Conservation (phyloP, 805 yeast species). For the Wickerhamiella galacta region DNA sequence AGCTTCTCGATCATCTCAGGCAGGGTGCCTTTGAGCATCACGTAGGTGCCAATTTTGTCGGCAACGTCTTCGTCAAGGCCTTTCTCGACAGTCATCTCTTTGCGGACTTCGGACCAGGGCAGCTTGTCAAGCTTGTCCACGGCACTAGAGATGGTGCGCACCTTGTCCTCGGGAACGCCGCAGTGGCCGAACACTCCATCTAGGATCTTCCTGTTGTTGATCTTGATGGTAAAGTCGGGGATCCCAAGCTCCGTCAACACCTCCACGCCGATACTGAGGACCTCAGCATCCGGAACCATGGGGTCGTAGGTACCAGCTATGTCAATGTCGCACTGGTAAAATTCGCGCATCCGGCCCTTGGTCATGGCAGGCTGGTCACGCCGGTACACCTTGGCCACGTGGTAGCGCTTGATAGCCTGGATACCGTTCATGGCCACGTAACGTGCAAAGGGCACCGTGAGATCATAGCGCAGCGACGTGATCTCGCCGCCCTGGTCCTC, state of each 20-base stretch:
- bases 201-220: conserved; percentile 87
- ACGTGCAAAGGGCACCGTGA: conserved; percentile 97
- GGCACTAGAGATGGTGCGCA: conserved; percentile 82
- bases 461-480: conserved; percentile 85
- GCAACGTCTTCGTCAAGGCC: conserved; percentile 84
- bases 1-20: conserved; percentile 34
- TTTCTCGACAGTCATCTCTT: conserved; percentile 85
- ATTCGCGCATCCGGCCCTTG: conserved; percentile 98
- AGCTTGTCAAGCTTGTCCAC: conserved; percentile 91
- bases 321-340: conserved; percentile 97
- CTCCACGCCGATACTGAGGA: conserved; percentile 63
- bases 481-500: conserved; percentile 99
- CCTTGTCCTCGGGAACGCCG: conserved; percentile 89
- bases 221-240: conserved; percentile 72
- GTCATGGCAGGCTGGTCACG: conserved; percentile 99
- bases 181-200: conserved; percentile 93
- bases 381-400: conserved; percentile 95
- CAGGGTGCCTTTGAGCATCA: conserved; percentile 53
- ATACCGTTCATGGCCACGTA: conserved; percentile 92
- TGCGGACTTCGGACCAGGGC: conserved; percentile 89
- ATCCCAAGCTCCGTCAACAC: conserved; percentile 76
- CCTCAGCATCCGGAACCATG: conserved; percentile 95
- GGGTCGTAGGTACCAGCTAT: conserved; percentile 83
- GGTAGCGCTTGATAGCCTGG: conserved; percentile 80
- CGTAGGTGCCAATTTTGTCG: conserved; percentile 81